Conservation (phyloP, 192 early-diverging fungal species). For the Coemansia asiatica region DNA sequence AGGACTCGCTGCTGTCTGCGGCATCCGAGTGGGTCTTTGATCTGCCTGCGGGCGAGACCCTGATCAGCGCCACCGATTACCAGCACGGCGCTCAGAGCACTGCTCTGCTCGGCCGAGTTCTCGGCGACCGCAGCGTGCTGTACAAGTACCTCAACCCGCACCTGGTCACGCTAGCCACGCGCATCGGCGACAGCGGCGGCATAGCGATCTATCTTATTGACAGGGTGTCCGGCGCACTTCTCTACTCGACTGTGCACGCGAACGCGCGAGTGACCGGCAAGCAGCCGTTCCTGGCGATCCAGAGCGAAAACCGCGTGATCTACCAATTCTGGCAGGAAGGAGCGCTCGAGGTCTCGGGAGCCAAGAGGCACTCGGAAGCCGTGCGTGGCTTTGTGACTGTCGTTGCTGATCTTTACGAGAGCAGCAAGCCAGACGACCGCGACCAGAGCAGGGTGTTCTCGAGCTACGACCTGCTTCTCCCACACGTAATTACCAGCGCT, state of each 20-base stretch:
- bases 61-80: slow-evolving; percentile 47
- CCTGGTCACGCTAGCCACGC: slow-evolving; percentile 72
- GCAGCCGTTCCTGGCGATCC: slow-evolving; percentile 65
- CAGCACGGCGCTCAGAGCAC: slow-evolving; percentile 58
- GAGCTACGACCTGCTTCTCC: slow-evolving; percentile 67
- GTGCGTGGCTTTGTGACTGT: slow-evolving; percentile 77
- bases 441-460: slow-evolving; percentile 74
- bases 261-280: slow-evolving; percentile 45
- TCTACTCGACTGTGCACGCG: slow-evolving; percentile 68
- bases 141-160: slow-evolving; percentile 99
- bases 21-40: slow-evolving; percentile 54
- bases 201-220: slow-evolving; percentile 83
- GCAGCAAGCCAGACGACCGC: slow-evolving; percentile 65
- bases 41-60: slow-evolving; percentile 60
- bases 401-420: slow-evolving; percentile 87
- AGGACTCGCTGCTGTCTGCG: slow-evolving; percentile 7
- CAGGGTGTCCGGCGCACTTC: slow-evolving; percentile 80
- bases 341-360: slow-evolving; percentile 20
- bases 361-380: slow-evolving; percentile 13
- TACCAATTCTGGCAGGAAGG: slow-evolving; percentile 89
- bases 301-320: slow-evolving; percentile 87
- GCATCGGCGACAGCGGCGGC: slow-evolving; percentile 23
- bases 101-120: slow-evolving; percentile 87
- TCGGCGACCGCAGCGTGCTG: slow-evolving; percentile 92
- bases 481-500: slow-evolving; percentile 71